A percentile compares a stretch with the other conserved stretches of the same genome.
These are phyloP conservation scores for Ascochyta fabae DNA, from an alignment of 2,329 filamentous ascomycete species.

Conservation along the genomic window DNA sequence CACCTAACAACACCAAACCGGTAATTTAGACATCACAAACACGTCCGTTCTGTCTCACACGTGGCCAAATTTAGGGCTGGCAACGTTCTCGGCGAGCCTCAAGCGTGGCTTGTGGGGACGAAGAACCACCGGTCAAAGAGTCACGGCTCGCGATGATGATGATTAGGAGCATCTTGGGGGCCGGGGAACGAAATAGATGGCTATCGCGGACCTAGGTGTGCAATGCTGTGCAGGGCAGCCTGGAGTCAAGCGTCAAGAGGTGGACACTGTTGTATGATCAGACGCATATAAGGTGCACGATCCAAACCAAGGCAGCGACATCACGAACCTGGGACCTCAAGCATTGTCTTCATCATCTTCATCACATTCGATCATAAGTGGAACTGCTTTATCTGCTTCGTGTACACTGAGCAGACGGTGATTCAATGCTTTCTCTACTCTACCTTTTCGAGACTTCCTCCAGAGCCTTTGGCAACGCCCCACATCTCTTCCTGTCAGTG, in stretches of 20 bases:
- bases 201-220: background rate
- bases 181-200: slow-evolving; percentile 8
- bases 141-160: slow-evolving; percentile 9
- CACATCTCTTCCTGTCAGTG: slow-evolving; percentile 3
- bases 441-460: background rate
- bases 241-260: background rate
- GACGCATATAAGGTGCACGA: slow-evolving; percentile 10
- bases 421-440: background rate
- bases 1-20: slow-evolving; percentile 3
- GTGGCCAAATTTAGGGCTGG: slow-evolving; percentile 2
- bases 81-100: slow-evolving; percentile 11
- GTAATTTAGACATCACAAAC: background rate
- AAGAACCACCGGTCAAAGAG: slow-evolving; percentile 1
- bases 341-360: background rate
- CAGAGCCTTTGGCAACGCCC: slow-evolving; percentile 4
- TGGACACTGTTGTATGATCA: background rate
- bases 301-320: slow-evolving; percentile 1
- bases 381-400: background rate
- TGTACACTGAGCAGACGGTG: background rate
- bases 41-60: slow-evolving; percentile 4
- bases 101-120: slow-evolving; percentile 16
- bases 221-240: slow-evolving; percentile 7
- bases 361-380: background rate
- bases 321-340: background rate
- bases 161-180: slow-evolving; percentile 7